Evolutionary conservation across 1,284 basidiomycete species (phyloP).

Genomic region (Salmacisia buchloeana): DNA sequence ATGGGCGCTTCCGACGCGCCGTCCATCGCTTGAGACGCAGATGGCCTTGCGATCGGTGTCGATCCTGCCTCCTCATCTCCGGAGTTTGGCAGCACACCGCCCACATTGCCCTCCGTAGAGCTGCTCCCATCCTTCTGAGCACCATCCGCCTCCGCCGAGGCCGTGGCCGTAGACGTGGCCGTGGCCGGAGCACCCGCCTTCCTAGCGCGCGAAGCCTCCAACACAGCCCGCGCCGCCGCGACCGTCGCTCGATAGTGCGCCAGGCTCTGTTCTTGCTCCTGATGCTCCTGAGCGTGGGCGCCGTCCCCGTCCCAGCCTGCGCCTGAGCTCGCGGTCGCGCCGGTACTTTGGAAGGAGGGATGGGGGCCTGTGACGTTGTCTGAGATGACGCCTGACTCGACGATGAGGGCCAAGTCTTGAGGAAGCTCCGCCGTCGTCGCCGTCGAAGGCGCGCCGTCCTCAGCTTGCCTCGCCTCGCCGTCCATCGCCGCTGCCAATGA

Average conservation of each 20-base stretch:
- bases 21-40: no score
- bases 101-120: no score
- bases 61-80: neutral
- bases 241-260: neutral
- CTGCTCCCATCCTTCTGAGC: neutral
- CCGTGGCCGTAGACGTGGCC: neutral
- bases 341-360: no score
- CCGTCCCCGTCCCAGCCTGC: neutral
- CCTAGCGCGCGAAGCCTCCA: neutral
- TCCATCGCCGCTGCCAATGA: neutral
- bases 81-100: neutral
- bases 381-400: conserved; percentile 1
- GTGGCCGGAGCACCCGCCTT: no score
- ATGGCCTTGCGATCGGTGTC: no score
- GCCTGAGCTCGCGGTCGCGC: neutral
- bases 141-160: neutral
- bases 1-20: neutral
- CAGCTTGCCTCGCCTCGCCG: neutral
- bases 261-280: neutral
- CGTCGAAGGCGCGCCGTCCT: neutral
- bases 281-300: no score
- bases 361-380: neutral
- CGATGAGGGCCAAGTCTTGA: neutral
- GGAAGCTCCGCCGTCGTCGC: neutral
- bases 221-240: neutral